A percentile compares a stretch with the other conserved stretches of the same genome.
Conservation (phyloP, 768 basidiomycete species). For the Butyriboletus loyo region DNA sequence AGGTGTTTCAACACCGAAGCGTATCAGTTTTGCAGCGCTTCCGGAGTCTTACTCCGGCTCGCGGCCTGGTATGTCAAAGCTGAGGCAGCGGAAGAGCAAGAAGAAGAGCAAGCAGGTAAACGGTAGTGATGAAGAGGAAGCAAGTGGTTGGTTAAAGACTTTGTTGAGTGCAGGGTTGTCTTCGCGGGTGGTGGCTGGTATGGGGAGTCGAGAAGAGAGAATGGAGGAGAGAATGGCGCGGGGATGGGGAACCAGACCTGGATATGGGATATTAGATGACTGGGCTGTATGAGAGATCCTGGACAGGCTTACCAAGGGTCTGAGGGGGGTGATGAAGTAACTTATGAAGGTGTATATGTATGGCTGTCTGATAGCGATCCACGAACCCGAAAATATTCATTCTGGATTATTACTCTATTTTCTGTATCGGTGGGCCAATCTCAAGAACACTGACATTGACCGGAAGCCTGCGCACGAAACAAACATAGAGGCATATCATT, state of each 20-base stretch:
- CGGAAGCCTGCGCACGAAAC: background rate
- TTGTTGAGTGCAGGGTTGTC: slow-evolving; percentile 21
- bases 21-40: slow-evolving; percentile 75
- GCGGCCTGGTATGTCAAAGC: slow-evolving; percentile 32
- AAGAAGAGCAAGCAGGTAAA: slow-evolving; percentile 36
- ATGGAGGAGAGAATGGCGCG: slow-evolving; percentile 52
- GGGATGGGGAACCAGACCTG: slow-evolving; percentile 45
- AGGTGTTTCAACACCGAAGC: slow-evolving; percentile 59
- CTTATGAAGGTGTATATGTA: slow-evolving; percentile 7
- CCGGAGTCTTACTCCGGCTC: slow-evolving; percentile 60
- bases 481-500: slow-evolving; percentile 18
- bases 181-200: slow-evolving; percentile 20
- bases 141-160: slow-evolving; percentile 23
- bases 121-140: slow-evolving; percentile 28
- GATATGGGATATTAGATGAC: slow-evolving; percentile 47
- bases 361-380: slow-evolving; percentile 1
- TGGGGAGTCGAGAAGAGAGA: slow-evolving; percentile 41
- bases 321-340: slow-evolving; percentile 6
- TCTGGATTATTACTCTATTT: background rate
- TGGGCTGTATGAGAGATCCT: slow-evolving; percentile 45
- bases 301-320: background rate
- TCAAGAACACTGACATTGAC: background rate
- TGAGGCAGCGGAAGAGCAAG: slow-evolving; percentile 30
- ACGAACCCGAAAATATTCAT: background rate
- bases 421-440: background rate